Base-by-base conservation (phyloP, 495 filamentous ascomycete species). In the Podospora didyma region DNA sequence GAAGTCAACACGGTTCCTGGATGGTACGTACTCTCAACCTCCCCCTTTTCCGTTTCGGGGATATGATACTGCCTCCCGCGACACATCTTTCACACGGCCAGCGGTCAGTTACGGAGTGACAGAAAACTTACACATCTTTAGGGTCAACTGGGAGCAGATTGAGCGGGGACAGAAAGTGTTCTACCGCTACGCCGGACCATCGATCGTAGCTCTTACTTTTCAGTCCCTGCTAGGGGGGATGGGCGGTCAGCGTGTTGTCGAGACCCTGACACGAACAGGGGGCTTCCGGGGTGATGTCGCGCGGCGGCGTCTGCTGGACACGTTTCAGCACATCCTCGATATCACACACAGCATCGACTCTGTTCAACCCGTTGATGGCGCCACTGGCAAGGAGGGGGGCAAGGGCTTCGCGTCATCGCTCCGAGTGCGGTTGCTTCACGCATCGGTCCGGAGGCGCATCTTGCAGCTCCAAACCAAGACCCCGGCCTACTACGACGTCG, bases 91-190 rank as follows among this genome's bases (percentile, higher is more conserved):
- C n/a, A n/a, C n/a, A n/a, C n/a, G n/a, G n/a, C n/a, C n/a, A n/a
- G n/a, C n/a, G n/a, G n/a, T n/a, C n/a, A n/a, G n/a, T n/a, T n/a
- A n/a, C n/a, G n/a, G n/a, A n/a, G n/a, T 31, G 3, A 9, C 3
- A 31, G 4, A 31, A 31, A 31, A 31, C 26, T 31, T 4, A 31
- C 26, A 3, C 26, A 31, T 31, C 26, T 31, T 31, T 9, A 31
- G 26, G 89, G 90, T 95, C 1, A 84, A 91, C 67, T 94, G 88
- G 89, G 77, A 80, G 10, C 88, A 91, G 65, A 87, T 96, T 59
- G 72, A 79, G 58, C 72, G 88, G 62, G 87, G 84, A 0, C 87
- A 90, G 66, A 75, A 82, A 22, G 78, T 86, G 0, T 88, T 87
- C 62, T 88, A 84, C 64, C 82, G 90, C 19, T 94, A 93, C 65